phyloP scores from a whole-genome alignment of 23 red algal genomes.

The Gracilaria caudata region DNA sequence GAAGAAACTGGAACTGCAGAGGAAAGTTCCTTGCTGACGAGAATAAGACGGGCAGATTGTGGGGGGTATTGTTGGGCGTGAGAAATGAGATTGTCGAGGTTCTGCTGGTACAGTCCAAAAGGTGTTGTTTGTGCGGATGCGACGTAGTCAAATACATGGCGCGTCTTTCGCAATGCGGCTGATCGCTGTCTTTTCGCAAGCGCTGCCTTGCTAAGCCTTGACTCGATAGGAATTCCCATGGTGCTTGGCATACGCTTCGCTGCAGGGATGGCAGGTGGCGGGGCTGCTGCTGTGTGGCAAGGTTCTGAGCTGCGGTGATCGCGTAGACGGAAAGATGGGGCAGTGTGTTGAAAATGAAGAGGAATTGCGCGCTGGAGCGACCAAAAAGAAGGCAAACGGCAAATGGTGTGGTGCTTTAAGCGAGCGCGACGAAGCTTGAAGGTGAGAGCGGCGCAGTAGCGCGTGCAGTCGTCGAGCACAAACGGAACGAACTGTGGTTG shows the following conservation, averaged over 20 bases:
- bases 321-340: no score
- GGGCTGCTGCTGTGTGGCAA: background rate
- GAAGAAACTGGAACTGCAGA: background rate
- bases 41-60: constrained; percentile 21
- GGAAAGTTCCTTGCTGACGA: constrained; percentile 28
- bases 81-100: constrained; percentile 30
- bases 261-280: background rate
- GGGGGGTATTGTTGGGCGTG: constrained; percentile 24
- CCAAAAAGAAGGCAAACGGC: background rate
- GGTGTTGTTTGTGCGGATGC: constrained; percentile 22
- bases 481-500: no score
- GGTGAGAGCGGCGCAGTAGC: no score
- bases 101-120: constrained; percentile 5
- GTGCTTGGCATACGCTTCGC: background rate
- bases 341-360: no score
- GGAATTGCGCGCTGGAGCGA: no score
- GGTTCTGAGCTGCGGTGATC: background rate
- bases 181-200: constrained; percentile 26
- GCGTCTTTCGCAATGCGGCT: constrained; percentile 33
- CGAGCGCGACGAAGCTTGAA: no score
- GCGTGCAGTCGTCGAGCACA: no score
- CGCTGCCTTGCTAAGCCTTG: constrained; percentile 25
- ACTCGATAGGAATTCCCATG: constrained; percentile 28
- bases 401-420: background rate
- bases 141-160: background rate